Evolutionary conservation across 2,329 filamentous ascomycete genomes (phyloP).

Genomic region (Monosporascus sp.): DNA sequence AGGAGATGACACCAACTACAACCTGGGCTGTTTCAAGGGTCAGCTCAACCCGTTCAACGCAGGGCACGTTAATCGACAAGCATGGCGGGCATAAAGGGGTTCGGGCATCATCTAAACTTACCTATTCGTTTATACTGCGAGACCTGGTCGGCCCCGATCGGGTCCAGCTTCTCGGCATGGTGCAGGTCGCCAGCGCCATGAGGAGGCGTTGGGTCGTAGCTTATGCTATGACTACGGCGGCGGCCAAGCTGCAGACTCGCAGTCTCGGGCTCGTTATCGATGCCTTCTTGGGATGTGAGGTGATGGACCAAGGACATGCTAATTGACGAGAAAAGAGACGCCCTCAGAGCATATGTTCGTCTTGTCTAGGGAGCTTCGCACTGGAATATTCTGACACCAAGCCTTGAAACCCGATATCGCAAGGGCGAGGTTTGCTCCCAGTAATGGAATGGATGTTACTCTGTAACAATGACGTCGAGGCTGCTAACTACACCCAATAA

Average conservation of each 20-base stretch:
- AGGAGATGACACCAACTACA: constrained; percentile 57
- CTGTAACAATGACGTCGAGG: no score
- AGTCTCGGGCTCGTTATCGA: constrained; percentile 30
- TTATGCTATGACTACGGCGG: constrained; percentile 22
- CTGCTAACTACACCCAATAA: no score
- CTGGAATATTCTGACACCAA: no score
- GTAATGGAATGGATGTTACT: no score
- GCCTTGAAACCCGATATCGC: no score
- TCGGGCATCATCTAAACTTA: constrained; percentile 9
- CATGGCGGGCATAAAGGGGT: constrained; percentile 5
- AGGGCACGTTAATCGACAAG: not conserved
- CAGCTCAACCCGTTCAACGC: not conserved
- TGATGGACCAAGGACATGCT: constrained; percentile 43
- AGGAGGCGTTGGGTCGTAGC: constrained; percentile 22
- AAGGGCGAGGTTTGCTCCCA: no score
- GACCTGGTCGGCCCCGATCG: not conserved
- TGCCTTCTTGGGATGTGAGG: constrained; percentile 35
- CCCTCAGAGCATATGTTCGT: no score
- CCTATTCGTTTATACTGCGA: not conserved
- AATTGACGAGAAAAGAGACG: no score
- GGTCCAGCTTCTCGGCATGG: not conserved
- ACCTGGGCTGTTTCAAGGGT: constrained; percentile 48
- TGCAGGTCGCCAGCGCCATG: not conserved
- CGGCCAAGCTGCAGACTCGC: constrained; percentile 11
- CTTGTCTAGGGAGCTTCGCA: no score